Conservation (phyloP, 805 yeast species). For the Candida insectorum region DNA sequence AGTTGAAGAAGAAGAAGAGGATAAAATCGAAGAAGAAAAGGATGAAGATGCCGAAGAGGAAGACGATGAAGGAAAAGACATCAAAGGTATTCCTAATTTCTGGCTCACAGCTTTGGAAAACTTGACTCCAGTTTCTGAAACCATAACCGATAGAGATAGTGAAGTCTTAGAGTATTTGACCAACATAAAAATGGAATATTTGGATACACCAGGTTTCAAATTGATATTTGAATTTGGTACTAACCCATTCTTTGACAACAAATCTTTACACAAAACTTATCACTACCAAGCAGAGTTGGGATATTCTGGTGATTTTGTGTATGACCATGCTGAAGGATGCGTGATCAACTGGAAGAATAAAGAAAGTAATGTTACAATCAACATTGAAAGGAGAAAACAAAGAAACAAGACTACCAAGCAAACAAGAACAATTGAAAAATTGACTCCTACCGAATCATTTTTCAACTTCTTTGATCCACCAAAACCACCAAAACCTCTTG, state of each 20-base stretch:
- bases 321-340: constrained; percentile 93
- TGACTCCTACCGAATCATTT: constrained; percentile 91
- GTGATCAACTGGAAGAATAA: constrained; percentile 80
- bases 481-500: constrained; percentile 51
- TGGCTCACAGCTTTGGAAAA: constrained; percentile 96
- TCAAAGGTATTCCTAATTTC: constrained; percentile 84
- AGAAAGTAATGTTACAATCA: constrained; percentile 79
- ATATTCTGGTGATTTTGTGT: constrained; percentile 92
- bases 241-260: constrained; percentile 77
- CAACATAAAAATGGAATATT: constrained; percentile 76
- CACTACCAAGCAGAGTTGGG: constrained; percentile 93
- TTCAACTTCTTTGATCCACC: constrained; percentile 97
- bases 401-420: constrained; percentile 95
- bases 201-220: constrained; percentile 83
- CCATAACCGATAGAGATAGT: constrained; percentile 85
- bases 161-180: constrained; percentile 69
- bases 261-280: constrained; percentile 75
- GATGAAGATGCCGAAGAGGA: constrained; percentile 28
- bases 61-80: constrained; percentile 40
- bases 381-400: constrained; percentile 92
- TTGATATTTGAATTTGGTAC: constrained; percentile 74
- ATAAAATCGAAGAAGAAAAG: constrained; percentile 13
- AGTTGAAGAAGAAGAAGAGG: constrained; percentile 44
- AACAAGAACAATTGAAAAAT: constrained; percentile 91
- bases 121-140: constrained; percentile 73